phyloP scores from a whole-genome alignment of 2,329 filamentous ascomycete genomes.

The Tricladium varicosporioides region DNA sequence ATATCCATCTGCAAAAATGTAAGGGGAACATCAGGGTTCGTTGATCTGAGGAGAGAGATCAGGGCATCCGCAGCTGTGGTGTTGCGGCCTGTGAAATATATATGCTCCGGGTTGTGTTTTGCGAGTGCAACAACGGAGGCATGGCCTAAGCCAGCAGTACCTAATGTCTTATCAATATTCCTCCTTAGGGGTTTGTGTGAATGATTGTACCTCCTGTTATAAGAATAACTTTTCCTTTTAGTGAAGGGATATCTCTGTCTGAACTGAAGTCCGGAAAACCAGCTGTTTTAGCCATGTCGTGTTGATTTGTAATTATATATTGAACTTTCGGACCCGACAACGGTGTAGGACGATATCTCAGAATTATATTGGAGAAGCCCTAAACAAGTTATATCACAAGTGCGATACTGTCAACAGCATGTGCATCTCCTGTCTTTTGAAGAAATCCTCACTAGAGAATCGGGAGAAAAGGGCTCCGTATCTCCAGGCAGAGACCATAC shows the following conservation, averaged over 20 bases:
- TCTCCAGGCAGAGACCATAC: too few relatives aligned
- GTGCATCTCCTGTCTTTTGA: too few relatives aligned
- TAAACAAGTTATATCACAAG: too few relatives aligned
- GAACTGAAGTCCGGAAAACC: constrained; percentile 11
- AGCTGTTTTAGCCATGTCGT: neutral
- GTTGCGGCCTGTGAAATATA: constrained; percentile 39
- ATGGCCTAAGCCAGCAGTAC: constrained; percentile 44
- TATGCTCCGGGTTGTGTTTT: constrained; percentile 38
- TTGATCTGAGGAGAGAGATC: constrained; percentile 36
- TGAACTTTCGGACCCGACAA: neutral
- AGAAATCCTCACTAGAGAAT: too few relatives aligned
- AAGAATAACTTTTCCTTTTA: constrained; percentile 21
- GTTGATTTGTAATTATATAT: neutral
- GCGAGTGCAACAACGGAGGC: constrained; percentile 39
- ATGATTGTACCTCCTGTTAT: constrained; percentile 16
- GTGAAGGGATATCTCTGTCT: constrained; percentile 16
- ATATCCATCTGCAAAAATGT: constrained; percentile 45
- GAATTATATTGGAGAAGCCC: neutral
- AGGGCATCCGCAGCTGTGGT: constrained; percentile 36
- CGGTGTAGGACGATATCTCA: neutral
- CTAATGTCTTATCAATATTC: constrained; percentile 1
- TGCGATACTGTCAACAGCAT: too few relatives aligned
- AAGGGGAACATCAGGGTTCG: constrained; percentile 23
- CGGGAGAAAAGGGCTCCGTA: too few relatives aligned
- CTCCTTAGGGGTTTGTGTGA: neutral